A percentile compares a stretch with the other conserved stretches of the same genome.
Evolutionary conservation across 805 yeast species (phyloP).

Genomic region (Zygosaccharomyces bisporus): DNA sequence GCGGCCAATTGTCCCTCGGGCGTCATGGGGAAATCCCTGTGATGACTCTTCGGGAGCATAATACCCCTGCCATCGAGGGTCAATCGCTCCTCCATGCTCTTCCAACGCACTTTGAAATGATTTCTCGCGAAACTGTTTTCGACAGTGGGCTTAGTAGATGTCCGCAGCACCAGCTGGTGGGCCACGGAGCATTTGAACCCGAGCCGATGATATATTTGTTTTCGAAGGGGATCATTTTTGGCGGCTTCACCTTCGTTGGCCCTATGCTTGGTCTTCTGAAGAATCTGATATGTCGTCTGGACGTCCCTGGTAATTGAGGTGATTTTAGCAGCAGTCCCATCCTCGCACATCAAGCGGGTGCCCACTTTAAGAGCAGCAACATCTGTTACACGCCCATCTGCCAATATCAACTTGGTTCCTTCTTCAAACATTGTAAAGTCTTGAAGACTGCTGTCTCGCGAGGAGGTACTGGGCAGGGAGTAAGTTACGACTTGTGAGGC

Average conservation of each 20-base stretch:
- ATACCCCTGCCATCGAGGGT: conserved; percentile 26
- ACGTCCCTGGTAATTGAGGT: conserved; percentile 42
- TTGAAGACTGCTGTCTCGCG: not conserved
- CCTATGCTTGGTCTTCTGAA: conserved; percentile 31
- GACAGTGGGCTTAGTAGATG: conserved; percentile 19
- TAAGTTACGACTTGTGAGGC: too few species aligned
- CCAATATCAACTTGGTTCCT: conserved; percentile 43
- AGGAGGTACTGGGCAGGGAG: not conserved
- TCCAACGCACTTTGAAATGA: conserved; percentile 21
- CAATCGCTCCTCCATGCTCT: conserved; percentile 18
- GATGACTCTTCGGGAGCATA: conserved; percentile 25
- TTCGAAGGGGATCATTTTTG: conserved; percentile 18
- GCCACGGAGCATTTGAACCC: conserved; percentile 25
- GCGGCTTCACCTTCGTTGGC: conserved; percentile 24
- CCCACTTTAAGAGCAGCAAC: conserved; percentile 39
- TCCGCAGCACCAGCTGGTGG: conserved; percentile 21
- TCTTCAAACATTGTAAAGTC: conserved; percentile 30
- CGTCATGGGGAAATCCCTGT: conserved; percentile 25
- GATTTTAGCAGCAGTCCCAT: conserved; percentile 41
- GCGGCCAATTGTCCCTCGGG: conserved; percentile 27
- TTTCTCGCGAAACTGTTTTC: conserved; percentile 24
- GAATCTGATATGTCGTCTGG: conserved; percentile 41
- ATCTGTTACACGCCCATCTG: conserved; percentile 38
- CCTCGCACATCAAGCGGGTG: conserved; percentile 43
- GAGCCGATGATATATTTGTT: conserved; percentile 21